These are phyloP conservation scores for Boletus huronensis DNA, from an alignment of 768 basidiomycete species.

Conservation along the genomic window DNA sequence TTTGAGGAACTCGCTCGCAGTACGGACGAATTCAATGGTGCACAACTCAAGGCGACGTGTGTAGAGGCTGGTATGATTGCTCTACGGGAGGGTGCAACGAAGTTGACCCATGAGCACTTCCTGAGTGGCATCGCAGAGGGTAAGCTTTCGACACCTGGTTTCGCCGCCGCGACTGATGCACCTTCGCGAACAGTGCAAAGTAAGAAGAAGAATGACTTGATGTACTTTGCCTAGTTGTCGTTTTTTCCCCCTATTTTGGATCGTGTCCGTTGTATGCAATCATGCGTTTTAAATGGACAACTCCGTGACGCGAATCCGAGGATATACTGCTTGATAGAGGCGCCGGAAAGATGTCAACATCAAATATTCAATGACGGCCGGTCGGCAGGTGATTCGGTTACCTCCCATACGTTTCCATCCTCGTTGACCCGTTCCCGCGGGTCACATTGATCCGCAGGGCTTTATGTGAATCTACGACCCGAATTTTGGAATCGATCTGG, in stretches of 20 bases:
- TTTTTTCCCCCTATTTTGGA: neutral
- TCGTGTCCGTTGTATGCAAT: conserved; percentile 9
- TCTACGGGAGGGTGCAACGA: conserved; percentile 85
- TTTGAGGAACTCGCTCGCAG: conserved; percentile 95
- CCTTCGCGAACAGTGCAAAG: conserved; percentile 72
- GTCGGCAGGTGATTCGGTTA: too few species aligned
- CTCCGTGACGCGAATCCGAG: neutral
- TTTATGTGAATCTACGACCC: neutral
- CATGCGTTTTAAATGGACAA: neutral
- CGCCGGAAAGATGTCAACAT: too few species aligned
- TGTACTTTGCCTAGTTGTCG: conserved; percentile 79
- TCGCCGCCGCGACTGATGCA: conserved; percentile 19
- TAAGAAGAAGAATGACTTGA: conserved; percentile 99
- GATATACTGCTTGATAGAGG: neutral
- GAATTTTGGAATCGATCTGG: neutral
- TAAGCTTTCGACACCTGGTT: conserved; percentile 30
- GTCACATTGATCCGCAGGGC: too few species aligned
- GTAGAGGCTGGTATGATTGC: conserved; percentile 99
- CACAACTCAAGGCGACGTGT: conserved; percentile 94
- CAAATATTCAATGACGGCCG: too few species aligned
- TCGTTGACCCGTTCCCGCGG: too few species aligned
- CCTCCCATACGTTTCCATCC: too few species aligned
- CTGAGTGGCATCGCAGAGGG: conserved; percentile 88
- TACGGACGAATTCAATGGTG: conserved; percentile 98
- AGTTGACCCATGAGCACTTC: conserved; percentile 93